Evolutionary conservation across 2,329 filamentous ascomycete species (phyloP).

Genomic region (Fusarium oxysporum): DNA sequence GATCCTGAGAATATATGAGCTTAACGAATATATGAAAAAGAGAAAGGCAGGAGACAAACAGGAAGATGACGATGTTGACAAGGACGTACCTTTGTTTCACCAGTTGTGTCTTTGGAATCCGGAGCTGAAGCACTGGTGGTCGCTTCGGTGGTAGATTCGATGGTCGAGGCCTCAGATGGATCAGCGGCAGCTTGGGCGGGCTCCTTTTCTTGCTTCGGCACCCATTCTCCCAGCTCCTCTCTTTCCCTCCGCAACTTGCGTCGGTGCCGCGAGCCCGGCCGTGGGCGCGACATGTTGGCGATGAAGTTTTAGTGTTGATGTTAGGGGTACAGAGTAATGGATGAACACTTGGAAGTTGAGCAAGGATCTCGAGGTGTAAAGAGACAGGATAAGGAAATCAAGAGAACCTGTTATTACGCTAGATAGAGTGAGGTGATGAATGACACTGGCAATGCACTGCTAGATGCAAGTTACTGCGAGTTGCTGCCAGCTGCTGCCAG

Average conservation of each 20-base stretch:
- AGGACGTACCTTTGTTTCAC: background rate
- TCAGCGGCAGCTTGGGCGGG: background rate
- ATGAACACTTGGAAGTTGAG: background rate
- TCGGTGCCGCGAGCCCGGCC: background rate
- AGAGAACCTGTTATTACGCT: background rate
- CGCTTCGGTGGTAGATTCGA: background rate
- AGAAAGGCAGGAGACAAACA: background rate
- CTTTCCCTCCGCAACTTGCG: background rate
- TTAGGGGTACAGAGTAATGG: background rate
- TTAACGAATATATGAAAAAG: background rate
- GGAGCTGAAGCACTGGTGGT: background rate
- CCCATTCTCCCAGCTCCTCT: background rate
- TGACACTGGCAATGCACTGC: background rate
- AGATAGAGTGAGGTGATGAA: too few species aligned
- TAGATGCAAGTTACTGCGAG: background rate
- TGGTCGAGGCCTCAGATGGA: background rate
- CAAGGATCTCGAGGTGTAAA: too few species aligned
- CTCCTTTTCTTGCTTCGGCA: background rate
- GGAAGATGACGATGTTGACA: slow-evolving; percentile 14
- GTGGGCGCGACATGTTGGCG: background rate
- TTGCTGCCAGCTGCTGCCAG: background rate
- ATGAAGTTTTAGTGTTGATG: background rate
- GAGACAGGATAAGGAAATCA: background rate
- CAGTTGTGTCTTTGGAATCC: background rate
- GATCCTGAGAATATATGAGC: background rate